Percentiles rank a stretch among this genome's conserved stretches.
Evolutionary conservation across 2,329 filamentous ascomycete species (phyloP).

Genomic region (Aspergillus pseudoterreus): DNA sequence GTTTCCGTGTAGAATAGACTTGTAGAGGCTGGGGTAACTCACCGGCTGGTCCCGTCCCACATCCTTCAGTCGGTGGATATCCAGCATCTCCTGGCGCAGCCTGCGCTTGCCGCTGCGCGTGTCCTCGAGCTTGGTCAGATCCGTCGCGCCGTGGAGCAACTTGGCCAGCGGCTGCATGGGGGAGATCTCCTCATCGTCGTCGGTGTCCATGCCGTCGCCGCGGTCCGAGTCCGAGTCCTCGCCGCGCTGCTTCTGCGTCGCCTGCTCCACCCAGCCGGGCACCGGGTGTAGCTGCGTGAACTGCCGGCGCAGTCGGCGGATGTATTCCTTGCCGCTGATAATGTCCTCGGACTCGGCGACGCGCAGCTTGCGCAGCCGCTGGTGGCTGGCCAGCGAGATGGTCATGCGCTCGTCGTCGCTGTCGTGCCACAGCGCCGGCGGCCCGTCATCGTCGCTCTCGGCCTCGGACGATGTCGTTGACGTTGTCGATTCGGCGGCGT

Average conservation of each 20-base stretch:
- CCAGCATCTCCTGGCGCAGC: constrained; percentile 79
- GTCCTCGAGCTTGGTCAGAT: constrained; percentile 55
- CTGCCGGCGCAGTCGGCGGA: constrained; percentile 72
- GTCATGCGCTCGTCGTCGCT: constrained; percentile 89
- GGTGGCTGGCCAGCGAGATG: constrained; percentile 74
- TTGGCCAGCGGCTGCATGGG: constrained; percentile 73
- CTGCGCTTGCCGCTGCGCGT: constrained; percentile 60
- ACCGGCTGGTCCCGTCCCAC: constrained; percentile 72
- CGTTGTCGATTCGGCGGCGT: constrained; percentile 30
- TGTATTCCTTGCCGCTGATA: constrained; percentile 82
- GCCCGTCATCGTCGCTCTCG: constrained; percentile 30
- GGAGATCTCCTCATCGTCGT: constrained; percentile 57
- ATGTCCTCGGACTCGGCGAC: constrained; percentile 78
- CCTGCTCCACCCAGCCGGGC: constrained; percentile 57
- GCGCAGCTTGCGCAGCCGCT: constrained; percentile 77
- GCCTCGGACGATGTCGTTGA: constrained; percentile 37
- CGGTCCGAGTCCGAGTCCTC: constrained; percentile 36
- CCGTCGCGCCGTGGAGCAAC: constrained; percentile 71
- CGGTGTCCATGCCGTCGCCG: constrained; percentile 55
- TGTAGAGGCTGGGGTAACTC: constrained; percentile 23
- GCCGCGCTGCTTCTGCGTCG: constrained; percentile 37
- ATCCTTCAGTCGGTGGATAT: constrained; percentile 86
- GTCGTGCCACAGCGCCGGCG: constrained; percentile 70
- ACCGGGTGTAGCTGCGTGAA: constrained; percentile 60
- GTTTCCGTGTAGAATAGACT: background rate